Base-by-base conservation (phyloP, 2,329 filamentous ascomycete species). In the Fusarium humuli region DNA sequence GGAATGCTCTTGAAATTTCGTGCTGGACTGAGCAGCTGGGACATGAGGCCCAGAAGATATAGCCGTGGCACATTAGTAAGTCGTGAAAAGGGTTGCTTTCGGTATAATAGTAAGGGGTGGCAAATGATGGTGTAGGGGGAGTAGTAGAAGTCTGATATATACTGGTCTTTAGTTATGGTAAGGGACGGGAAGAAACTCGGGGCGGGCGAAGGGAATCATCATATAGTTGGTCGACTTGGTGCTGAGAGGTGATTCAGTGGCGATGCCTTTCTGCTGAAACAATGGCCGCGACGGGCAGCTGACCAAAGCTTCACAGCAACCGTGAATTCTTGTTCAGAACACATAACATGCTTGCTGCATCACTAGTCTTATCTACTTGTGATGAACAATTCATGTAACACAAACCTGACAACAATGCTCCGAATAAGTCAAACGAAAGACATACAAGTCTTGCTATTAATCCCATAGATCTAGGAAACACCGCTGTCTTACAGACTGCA, bases 11-110 rank as follows among this genome's bases (percentile, higher is more conserved):
- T 4, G 64, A 44, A 6, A 69, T 30, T 34, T 71, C 68, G 3
- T 71, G 68, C 25, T 48, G 20, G 10, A 41, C 11, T 5, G 18
- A 11, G 34, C 68, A 71, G 18, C 32, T 50, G 14, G 68, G 68
- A 25, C 68, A 71, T 16, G 16, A 29, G 29, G 56, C 68, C 56
- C 37, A 71, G 25, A 69, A 62, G 12, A 71, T 53, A 7, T 58
- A 46, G 16, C 68, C 60, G 14, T 22, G 46, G 3, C 48, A 71
- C 68, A 71, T 37, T n/a, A n/a, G 18, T 37, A 37, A n/a, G 18
- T n/a, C 34, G 18, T n/a, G 16, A 4, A 37, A 37, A 23, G 13
- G 16, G 8, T 13, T 20, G 6, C 23, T 57, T 71, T 25, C 10
- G 20, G 12, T 47, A 20, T 18, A 48, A 7, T 22, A 37, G 41